phyloP scores from a whole-genome alignment of 352 stramenopile species.

The Thalassiosira livingstoniorum region DNA sequence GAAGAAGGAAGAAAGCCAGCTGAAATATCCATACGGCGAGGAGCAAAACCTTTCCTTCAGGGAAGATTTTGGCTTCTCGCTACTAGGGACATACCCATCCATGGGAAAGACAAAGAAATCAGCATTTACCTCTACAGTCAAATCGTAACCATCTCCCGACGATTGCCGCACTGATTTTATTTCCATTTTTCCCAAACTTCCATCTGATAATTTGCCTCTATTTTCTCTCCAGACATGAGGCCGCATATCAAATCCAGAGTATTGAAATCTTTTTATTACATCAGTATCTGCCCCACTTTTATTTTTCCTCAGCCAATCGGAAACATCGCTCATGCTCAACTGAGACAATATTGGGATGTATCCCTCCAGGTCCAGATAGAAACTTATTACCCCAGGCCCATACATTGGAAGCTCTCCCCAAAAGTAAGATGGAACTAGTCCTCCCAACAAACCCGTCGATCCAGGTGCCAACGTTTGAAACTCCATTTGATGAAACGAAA shows the following conservation, averaged over 20 bases:
- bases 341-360: slow-evolving; percentile 55
- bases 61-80: not conserved
- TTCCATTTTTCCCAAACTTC: slow-evolving; percentile 28
- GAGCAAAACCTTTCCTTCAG: slow-evolving; percentile 39
- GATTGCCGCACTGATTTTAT: slow-evolving; percentile 35
- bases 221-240: slow-evolving; percentile 4
- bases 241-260: slow-evolving; percentile 15
- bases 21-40: slow-evolving; percentile 18
- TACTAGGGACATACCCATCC: not conserved
- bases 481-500: slow-evolving; percentile 22
- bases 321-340: slow-evolving; percentile 40
- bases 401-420: slow-evolving; percentile 60
- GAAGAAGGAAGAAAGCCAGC: slow-evolving; percentile 64
- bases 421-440: slow-evolving; percentile 52
- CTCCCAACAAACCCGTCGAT: slow-evolving; percentile 62
- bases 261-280: not conserved
- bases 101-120: slow-evolving; percentile 40
- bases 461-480: slow-evolving; percentile 71
- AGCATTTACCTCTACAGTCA: slow-evolving; percentile 34
- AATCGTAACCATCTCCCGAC: slow-evolving; percentile 21
- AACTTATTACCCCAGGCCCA: slow-evolving; percentile 58
- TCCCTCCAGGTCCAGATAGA: slow-evolving; percentile 45
- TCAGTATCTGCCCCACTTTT: slow-evolving; percentile 15
- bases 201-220: slow-evolving; percentile 6
- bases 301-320: slow-evolving; percentile 9